Base-by-base conservation (phyloP, 306 rosid genomes). In the Castanea sativa region DNA sequence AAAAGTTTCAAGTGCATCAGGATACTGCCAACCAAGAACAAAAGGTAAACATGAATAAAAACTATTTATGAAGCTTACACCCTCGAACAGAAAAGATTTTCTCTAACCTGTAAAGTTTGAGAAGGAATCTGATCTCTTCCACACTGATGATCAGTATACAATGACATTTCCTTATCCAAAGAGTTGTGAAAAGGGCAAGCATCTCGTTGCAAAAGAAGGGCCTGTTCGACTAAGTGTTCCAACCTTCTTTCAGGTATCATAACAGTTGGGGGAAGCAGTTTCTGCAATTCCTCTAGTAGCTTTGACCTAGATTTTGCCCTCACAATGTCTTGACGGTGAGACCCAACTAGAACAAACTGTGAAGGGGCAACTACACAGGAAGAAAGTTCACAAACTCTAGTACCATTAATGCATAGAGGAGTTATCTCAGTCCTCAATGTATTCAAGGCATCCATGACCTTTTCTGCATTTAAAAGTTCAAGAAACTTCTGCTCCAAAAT, bases 181-280 rank as follows among this genome's bases (percentile, higher is more conserved):
- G 98, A 87, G 85, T 96, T 96, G 84, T 96, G 99, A 86, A 93
- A 96, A 29, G 82, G 80, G 84, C 99, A 96, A 84, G 96, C 86
- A 78, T 96, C 97, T 55, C 88, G 87, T 82, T 96, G 99, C 81
- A 96, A 83, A 86, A 90, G 86, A 78, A 96, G 98, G 55, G 98
- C 99, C 77, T 88, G 97, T 70, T 96, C 98, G 71, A 96, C 98
- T 71, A 96, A 83, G 87, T 91, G 92, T 79, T 96, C 99, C 92
- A 96, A 86, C 85, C 99, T 87, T 82, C 88, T 93, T 69, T 96
- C 99, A 27, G 97, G 99, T 78, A 96, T 86, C 94, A 96, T 89
- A 75, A 96, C 79, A 35, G 93, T 86, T 23, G 98, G 94, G 2
- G 98, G 99, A 80, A 96, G 93, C 87, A 96, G 77, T 81, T 92